phyloP scores from a whole-genome alignment of 1,284 basidiomycete species.

The Cystobasidiaceae sp. region DNA sequence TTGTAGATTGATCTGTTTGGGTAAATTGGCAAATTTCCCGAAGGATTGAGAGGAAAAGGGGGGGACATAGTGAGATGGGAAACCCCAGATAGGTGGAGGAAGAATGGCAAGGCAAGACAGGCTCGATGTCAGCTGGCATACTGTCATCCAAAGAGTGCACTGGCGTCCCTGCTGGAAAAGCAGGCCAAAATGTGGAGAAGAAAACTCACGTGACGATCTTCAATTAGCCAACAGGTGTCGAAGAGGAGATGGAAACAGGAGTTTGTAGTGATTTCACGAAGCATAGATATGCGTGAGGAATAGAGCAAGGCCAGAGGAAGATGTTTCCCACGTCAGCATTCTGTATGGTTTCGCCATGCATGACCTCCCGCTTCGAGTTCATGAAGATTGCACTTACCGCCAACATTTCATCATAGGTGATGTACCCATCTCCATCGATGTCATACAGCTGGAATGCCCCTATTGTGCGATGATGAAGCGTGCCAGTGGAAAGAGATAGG shows the following conservation, averaged over 20 bases:
- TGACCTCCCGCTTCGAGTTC: background rate
- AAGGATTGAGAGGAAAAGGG: no score
- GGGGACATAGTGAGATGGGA: no score
- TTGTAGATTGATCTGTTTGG: conserved; percentile 86
- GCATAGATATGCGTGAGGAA: background rate
- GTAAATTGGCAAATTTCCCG: no score
- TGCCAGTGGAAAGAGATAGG: no score
- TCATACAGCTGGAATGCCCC: conserved; percentile 99
- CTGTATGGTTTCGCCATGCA: background rate
- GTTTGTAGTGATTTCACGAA: background rate
- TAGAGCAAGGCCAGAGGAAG: background rate
- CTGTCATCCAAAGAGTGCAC: no score
- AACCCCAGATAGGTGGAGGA: no score
- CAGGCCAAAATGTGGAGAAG: no score
- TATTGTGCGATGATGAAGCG: conserved; percentile 48
- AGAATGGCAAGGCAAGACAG: no score
- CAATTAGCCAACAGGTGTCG: background rate
- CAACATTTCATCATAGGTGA: conserved; percentile 98
- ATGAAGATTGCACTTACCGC: conserved; percentile 1
- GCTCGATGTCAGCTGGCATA: no score
- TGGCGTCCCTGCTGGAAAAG: no score
- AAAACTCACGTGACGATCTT: conserved; percentile 13
- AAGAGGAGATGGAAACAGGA: background rate
- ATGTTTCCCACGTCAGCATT: background rate
- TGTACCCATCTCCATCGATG: conserved; percentile 93